These are phyloP conservation scores for Artemisia annua DNA, from an alignment of 129 eudicot genomes.

Conservation along the genomic window DNA sequence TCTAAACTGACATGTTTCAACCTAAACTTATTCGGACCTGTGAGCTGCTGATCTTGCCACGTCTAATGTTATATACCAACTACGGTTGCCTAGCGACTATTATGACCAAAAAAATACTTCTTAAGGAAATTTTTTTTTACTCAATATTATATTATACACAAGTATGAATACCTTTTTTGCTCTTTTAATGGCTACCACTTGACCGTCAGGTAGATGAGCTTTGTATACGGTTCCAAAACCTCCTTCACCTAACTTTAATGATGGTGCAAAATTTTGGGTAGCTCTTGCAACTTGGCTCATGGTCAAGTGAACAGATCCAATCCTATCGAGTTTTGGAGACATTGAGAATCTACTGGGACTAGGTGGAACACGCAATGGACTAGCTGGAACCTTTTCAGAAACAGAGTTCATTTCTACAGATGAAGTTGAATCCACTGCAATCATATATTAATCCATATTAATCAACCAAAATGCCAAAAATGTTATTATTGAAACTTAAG, in stretches of 20 bases:
- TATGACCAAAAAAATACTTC: too few species aligned
- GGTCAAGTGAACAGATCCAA: constrained; percentile 80
- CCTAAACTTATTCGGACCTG: too few species aligned
- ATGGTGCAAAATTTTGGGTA: constrained; percentile 75
- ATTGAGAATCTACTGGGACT: constrained; percentile 81
- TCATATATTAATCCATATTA: constrained; percentile 20
- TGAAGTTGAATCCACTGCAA: constrained; percentile 70
- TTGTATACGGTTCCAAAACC: constrained; percentile 92
- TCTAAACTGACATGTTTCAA: not conserved
- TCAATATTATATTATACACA: too few species aligned
- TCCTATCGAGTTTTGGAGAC: constrained; percentile 72
- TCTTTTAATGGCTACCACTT: constrained; percentile 81
- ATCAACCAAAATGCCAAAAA: constrained; percentile 3
- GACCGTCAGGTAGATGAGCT: constrained; percentile 78
- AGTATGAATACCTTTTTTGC: constrained; percentile 71
- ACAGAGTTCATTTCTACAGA: constrained; percentile 65
- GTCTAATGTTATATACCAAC: not conserved
- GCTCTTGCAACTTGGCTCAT: constrained; percentile 71
- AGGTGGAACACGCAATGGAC: constrained; percentile 78
- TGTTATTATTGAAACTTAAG: not conserved
- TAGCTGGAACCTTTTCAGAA: constrained; percentile 60
- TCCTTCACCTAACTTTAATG: constrained; percentile 79
- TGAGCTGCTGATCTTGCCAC: not conserved
- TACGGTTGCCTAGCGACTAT: too few species aligned
- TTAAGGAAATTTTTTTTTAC: too few species aligned